These are phyloP conservation scores for Saccharomycopsis oosterbeekiorum DNA, from an alignment of 805 yeast genomes.

Conservation along the genomic window DNA sequence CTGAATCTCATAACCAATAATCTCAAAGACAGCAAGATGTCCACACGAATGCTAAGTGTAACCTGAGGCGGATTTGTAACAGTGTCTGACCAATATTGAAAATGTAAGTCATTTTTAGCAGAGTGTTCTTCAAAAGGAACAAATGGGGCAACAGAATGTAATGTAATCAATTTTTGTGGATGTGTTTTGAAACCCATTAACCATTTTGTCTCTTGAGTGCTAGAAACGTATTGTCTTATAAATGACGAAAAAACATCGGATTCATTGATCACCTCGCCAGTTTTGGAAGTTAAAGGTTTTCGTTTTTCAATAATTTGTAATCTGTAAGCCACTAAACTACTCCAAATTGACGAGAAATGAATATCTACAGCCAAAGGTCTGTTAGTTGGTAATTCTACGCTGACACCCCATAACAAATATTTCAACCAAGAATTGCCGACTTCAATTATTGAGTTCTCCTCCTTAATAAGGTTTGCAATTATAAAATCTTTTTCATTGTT, in stretches of 20 bases:
- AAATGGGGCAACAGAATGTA: conserved; percentile 64
- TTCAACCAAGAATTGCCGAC: conserved; percentile 17
- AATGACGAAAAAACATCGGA: not conserved
- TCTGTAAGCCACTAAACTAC: conserved; percentile 49
- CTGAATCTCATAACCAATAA: conserved; percentile 69
- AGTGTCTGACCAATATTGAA: conserved; percentile 37
- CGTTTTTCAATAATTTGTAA: conserved; percentile 22
- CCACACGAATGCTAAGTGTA: conserved; percentile 31
- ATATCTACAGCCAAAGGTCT: conserved; percentile 39
- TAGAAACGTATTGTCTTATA: conserved; percentile 53
- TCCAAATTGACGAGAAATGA: conserved; percentile 47
- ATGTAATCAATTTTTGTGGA: conserved; percentile 30
- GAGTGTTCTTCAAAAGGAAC: conserved; percentile 36
- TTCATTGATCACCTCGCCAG: not conserved
- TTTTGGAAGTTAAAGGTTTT: conserved; percentile 30
- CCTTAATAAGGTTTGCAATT: conserved; percentile 17
- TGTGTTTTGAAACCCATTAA: conserved; percentile 41
- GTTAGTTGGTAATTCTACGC: conserved; percentile 31
- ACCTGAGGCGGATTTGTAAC: conserved; percentile 8
- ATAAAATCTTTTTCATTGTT: conserved; percentile 19
- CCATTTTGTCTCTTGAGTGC: conserved; percentile 75
- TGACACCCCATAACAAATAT: conserved; percentile 21
- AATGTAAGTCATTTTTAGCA: conserved; percentile 24
- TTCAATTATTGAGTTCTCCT: conserved; percentile 6
- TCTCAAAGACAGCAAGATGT: conserved; percentile 51